Evolutionary conservation across 192 early-diverging fungal genomes (phyloP), one percentile per base, ranked within the genome.

Genomic region (Allomyces macrogynus): DNA sequence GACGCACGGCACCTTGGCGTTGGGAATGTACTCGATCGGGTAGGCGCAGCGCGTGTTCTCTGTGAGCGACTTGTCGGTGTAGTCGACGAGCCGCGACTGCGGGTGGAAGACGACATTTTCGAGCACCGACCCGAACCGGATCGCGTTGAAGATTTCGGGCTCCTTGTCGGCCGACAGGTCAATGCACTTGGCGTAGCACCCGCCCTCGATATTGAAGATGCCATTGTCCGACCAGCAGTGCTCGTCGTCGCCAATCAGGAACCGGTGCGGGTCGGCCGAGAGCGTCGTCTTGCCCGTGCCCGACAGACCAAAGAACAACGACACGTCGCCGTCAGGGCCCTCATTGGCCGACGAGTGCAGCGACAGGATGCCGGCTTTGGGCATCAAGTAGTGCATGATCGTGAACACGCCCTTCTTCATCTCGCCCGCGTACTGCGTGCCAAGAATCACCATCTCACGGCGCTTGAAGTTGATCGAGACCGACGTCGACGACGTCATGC

Each of bases 361-460:
- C 24, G 90, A 92, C 11, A 92, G 75, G 40, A 92, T 88, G 44
- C 86, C 87, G 23, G 79, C 76, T 84, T 91, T 94, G 71, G 95
- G 95, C 92, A 95, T 95, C 68, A 90, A 76, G 83, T 98, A 95
- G 76, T 98, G 92, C 95, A 98, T 95, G 62, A 98, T 90, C 24
- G 92, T 95, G 78, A 95, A 93, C 65, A 91, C 77, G 72, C 94
- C 95, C 86, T 98, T 98, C 81, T 98, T 98, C 95, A 98, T 98
- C 79, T 98, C 95, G 65, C 95, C 95, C 65, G 95, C 95, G 70
- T 98, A 98, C 75, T 95, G 88, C 67, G 92, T 92, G 61, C 95
- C 95, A 44, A 98, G 81, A 62, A 98, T 98, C 43, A 98, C 89
- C 95, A 98, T 98, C 77, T 98, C 91, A 26, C 74, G 72, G 74